Evolutionary conservation across 2,329 filamentous ascomycete species (phyloP).

Genomic region (Acarospora socialis): DNA sequence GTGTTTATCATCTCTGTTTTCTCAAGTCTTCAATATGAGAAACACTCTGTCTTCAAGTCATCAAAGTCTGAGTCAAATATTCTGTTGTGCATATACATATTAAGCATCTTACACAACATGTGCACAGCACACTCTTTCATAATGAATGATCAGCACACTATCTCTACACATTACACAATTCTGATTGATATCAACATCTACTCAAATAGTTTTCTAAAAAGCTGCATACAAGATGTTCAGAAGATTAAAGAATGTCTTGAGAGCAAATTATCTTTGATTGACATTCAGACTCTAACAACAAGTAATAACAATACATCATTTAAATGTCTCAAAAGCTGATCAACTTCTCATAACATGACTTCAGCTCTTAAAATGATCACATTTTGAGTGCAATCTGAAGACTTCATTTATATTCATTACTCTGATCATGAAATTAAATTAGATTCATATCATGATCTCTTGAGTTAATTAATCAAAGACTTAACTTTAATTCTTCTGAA

Average conservation of each 20-base stretch:
- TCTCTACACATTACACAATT: slow-evolving; percentile 1
- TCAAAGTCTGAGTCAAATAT: too few species aligned
- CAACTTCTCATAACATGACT: slow-evolving; percentile 13
- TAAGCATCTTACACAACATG: slow-evolving; percentile 1
- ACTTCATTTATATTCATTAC: slow-evolving; percentile 15
- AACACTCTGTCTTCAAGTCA: too few species aligned
- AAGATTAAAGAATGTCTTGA: slow-evolving; percentile 1
- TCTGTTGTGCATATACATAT: too few species aligned
- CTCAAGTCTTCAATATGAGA: too few species aligned
- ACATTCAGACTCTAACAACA: slow-evolving; percentile 6
- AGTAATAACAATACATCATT: slow-evolving; percentile 1
- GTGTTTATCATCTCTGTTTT: too few species aligned
- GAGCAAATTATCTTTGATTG: slow-evolving; percentile 4
- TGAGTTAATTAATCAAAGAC: too few species aligned
- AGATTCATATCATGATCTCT: too few species aligned
- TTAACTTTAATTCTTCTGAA: too few species aligned
- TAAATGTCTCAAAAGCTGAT: slow-evolving; percentile 6
- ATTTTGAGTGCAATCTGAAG: slow-evolving; percentile 6
- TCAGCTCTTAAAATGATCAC: slow-evolving; percentile 8
- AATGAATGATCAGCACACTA: slow-evolving; percentile 1
- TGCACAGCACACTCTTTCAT: not conserved
- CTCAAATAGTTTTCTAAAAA: slow-evolving; percentile 1
- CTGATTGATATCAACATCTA: slow-evolving; percentile 1
- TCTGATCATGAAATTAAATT: slow-evolving; percentile 15
- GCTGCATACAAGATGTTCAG: not conserved